Conservation (phyloP, 1,284 basidiomycete genomes). For the Vanrija sp. region DNA sequence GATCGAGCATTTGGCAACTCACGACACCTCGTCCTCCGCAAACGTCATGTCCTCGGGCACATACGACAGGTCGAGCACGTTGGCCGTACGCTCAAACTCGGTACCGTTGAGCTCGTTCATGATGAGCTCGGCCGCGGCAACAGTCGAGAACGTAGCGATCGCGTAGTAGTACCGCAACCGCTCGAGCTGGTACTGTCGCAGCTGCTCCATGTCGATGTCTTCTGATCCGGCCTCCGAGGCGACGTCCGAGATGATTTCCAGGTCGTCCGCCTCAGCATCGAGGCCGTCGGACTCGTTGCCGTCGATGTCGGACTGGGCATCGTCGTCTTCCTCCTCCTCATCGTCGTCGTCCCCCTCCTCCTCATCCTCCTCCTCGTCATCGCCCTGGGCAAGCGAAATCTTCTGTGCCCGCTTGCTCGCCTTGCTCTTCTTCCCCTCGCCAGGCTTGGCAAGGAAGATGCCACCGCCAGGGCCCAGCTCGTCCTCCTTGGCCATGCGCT, state of each 20-base stretch:
- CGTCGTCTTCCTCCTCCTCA: slow-evolving; percentile 34
- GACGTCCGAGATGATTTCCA: slow-evolving; percentile 41
- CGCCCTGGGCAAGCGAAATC: slow-evolving; percentile 11
- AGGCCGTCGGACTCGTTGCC: slow-evolving; percentile 14
- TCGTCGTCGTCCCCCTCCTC: slow-evolving; percentile 26
- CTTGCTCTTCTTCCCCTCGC: slow-evolving; percentile 18
- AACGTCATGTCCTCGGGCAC: slow-evolving; percentile 92
- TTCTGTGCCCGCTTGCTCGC: slow-evolving; percentile 14
- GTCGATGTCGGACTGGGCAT: slow-evolving; percentile 46
- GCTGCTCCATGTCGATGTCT: slow-evolving; percentile 73
- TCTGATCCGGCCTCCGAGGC: slow-evolving; percentile 53
- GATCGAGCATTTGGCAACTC: slow-evolving; percentile 19
- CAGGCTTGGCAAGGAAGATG: slow-evolving; percentile 57
- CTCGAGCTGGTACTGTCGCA: slow-evolving; percentile 91
- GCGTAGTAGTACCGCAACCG: slow-evolving; percentile 97
- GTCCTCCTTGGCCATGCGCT: slow-evolving; percentile 81
- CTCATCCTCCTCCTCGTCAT: slow-evolving; percentile 15
- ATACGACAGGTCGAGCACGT: slow-evolving; percentile 90
- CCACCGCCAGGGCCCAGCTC: slow-evolving; percentile 83
- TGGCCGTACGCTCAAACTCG: slow-evolving; percentile 94
- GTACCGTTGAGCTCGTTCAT: slow-evolving; percentile 87
- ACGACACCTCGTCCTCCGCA: slow-evolving; percentile 69
- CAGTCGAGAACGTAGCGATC: slow-evolving; percentile 81
- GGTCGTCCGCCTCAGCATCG: slow-evolving; percentile 23
- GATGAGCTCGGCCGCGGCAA: slow-evolving; percentile 72